A percentile compares a stretch with the other conserved stretches of the same genome.
These are phyloP conservation scores for Citrullus mucosospermus DNA, from an alignment of 306 rosid genomes.

Conservation along the genomic window DNA sequence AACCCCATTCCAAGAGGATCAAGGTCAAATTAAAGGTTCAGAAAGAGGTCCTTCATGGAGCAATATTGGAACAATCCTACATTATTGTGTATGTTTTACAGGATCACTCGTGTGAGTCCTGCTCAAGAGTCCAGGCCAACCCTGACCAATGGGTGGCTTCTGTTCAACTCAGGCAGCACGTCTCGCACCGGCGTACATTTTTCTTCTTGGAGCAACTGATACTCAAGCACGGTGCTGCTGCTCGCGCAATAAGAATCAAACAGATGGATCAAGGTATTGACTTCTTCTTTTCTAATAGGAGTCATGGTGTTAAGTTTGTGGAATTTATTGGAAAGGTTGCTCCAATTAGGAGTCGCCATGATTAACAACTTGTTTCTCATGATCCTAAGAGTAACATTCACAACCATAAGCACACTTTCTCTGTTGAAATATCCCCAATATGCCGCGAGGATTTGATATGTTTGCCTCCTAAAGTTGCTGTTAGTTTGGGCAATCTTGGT, in stretches of 20 bases:
- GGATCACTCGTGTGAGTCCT: conserved; percentile 50
- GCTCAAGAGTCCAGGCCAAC: conserved; percentile 54
- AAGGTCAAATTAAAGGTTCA: conserved; percentile 46
- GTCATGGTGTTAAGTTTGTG: conserved; percentile 51
- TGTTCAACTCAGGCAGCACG: conserved; percentile 62
- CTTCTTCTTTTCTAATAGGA: conserved; percentile 51
- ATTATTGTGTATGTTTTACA: conserved; percentile 40
- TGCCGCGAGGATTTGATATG: conserved; percentile 66
- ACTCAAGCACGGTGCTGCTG: conserved; percentile 57
- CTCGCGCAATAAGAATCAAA: conserved; percentile 40
- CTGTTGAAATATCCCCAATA: conserved; percentile 54
- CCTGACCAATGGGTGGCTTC: conserved; percentile 67
- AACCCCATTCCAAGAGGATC: conserved; percentile 55
- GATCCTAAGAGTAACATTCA: conserved; percentile 50
- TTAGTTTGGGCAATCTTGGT: conserved; percentile 53
- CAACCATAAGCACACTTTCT: conserved; percentile 49
- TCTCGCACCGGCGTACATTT: conserved; percentile 44
- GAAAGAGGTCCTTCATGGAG: conserved; percentile 52
- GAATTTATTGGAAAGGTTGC: conserved; percentile 52
- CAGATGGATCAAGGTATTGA: conserved; percentile 64
- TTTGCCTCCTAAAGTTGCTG: conserved; percentile 46
- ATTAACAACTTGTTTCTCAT: conserved; percentile 60
- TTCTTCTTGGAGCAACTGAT: conserved; percentile 61
- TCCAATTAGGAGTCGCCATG: conserved; percentile 33
- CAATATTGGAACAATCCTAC: conserved; percentile 44